Evolutionary conservation across 345 rosid genomes (phyloP), one percentile per base, ranked within the genome.

Genomic region (Dimocarpus longan): DNA sequence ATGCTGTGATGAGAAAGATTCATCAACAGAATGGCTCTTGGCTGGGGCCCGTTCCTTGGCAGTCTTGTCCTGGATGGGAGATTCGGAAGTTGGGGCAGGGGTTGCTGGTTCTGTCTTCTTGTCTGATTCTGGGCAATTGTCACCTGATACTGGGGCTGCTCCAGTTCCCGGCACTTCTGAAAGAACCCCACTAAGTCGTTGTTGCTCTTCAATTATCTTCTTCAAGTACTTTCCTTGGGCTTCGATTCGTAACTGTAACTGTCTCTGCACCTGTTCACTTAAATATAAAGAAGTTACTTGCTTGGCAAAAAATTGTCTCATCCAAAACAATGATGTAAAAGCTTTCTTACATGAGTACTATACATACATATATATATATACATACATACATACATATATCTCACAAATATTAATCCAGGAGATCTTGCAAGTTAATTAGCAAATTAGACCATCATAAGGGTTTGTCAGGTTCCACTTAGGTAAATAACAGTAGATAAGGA

Each of bases 151-250:
- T 70, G 79, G 91, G 68, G 79, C 85, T 6, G 92, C 78, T 42
- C 78, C 91, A 5, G 85, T 75, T 8, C 78, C 88, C 48, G 90
- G 88, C 19, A 82, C 82, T 74, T 96, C 97, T 42, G 85, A 83
- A 63, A 94, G 90, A 63, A 78, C 90, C 60, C 97, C 97, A 76
- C 92, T 90, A 2, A 96, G 91, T 68, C 91, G 89, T 32, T 95
- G 97, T 81, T 96, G 98, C 92, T 96, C 99, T 88, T 96, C 98
- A 46, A 96, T 96, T 82, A 96, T 96, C 91, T 94, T 96, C 89
- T 96, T 94, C 88, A 96, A 84, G 86, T 94, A 96, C 88, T 94
- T 93, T 66, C 98, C 98, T 76, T 94, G 98, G 26, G 98, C 99
- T 85, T 96, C 99, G 80, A 96, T 96, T 70, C 99, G 95, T 80